Percentiles rank a stretch among this genome's conserved stretches.
phyloP scores from a whole-genome alignment of 192 early-diverging fungal species.

The Geranomyces michiganensis region DNA sequence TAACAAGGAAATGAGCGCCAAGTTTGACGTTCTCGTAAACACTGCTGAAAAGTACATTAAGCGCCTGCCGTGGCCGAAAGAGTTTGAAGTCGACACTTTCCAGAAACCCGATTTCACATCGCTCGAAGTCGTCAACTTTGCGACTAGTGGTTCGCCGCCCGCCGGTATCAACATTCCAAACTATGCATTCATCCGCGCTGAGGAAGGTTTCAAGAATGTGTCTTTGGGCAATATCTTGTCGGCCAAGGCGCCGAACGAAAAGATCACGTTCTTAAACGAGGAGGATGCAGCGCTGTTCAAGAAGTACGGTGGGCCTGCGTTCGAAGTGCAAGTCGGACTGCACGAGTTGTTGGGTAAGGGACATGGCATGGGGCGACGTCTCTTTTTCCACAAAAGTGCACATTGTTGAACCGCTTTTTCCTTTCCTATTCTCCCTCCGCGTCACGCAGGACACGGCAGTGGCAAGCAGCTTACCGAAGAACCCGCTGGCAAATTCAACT shows the following conservation, averaged over 20 bases:
- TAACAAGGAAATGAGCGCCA: slow-evolving; percentile 62
- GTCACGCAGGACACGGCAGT: slow-evolving; percentile 56
- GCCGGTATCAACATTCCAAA: slow-evolving; percentile 51
- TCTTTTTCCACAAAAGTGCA: too few species aligned
- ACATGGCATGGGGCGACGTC: too few species aligned
- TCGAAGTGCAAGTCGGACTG: slow-evolving; percentile 65
- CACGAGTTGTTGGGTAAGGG: slow-evolving; percentile 57
- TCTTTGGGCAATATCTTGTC: slow-evolving; percentile 62
- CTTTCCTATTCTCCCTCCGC: background rate
- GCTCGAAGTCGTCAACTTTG: slow-evolving; percentile 61
- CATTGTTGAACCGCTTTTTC: too few species aligned
- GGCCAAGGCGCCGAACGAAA: slow-evolving; percentile 53
- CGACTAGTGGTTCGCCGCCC: slow-evolving; percentile 51
- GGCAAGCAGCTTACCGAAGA: slow-evolving; percentile 62
- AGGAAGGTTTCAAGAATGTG: slow-evolving; percentile 62
- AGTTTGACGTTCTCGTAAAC: slow-evolving; percentile 61
- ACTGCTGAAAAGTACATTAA: slow-evolving; percentile 50
- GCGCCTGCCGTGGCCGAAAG: slow-evolving; percentile 55
- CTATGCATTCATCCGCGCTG: slow-evolving; percentile 51
- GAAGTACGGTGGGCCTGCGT: slow-evolving; percentile 44
- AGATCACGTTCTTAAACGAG: slow-evolving; percentile 50
- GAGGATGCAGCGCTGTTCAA: slow-evolving; percentile 53
- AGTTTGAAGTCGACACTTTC: slow-evolving; percentile 59
- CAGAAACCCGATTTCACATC: slow-evolving; percentile 63
- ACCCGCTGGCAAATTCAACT: slow-evolving; percentile 54